These are phyloP conservation scores for Trichoderma atrobrunneum DNA, from an alignment of 2,329 filamentous ascomycete genomes.

Conservation along the genomic window DNA sequence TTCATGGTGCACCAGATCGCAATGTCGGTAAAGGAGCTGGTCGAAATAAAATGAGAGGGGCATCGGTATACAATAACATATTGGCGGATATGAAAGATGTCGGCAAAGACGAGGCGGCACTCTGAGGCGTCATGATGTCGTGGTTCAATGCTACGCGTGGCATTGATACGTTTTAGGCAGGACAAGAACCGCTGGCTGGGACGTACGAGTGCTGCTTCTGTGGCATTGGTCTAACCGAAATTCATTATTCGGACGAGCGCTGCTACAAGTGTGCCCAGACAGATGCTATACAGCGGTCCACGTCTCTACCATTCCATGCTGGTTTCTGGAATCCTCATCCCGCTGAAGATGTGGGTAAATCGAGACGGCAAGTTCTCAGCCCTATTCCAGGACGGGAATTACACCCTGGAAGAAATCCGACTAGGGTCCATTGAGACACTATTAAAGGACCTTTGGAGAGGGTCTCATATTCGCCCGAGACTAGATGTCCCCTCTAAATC, in stretches of 20 bases:
- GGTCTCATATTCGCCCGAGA: neutral
- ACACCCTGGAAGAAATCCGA: too few relatives aligned
- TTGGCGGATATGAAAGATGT: neutral
- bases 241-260: neutral
- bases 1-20: neutral
- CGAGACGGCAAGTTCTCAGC: too few relatives aligned
- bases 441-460: too few relatives aligned
- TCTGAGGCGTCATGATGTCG: neutral
- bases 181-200: neutral
- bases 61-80: neutral
- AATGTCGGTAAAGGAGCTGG: neutral
- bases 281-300: neutral
- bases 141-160: neutral
- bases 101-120: neutral
- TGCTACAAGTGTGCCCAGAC: neutral
- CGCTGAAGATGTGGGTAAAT: too few relatives aligned
- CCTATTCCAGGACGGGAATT: too few relatives aligned
- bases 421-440: too few relatives aligned
- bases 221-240: neutral
- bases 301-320: neutral
- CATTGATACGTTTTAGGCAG: neutral
- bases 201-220: neutral
- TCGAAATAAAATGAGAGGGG: neutral
- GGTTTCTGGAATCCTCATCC: too few relatives aligned
- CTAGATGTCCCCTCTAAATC: neutral